A percentile compares a stretch with the other conserved stretches of the same genome.
Conservation (phyloP, 2,329 filamentous ascomycete species). For the Thermoascus crustaceus region DNA sequence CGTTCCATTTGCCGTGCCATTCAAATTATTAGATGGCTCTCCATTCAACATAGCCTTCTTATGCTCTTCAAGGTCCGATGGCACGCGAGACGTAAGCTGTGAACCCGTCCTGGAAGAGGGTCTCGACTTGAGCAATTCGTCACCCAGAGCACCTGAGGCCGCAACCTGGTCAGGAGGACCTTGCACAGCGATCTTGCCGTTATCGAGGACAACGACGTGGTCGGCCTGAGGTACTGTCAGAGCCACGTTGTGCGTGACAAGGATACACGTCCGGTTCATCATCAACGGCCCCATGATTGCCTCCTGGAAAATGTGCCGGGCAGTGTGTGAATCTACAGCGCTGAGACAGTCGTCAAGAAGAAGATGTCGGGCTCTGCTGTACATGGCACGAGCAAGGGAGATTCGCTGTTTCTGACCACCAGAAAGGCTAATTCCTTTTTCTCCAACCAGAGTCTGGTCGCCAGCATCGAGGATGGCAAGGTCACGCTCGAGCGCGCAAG, state of each 20-base stretch:
- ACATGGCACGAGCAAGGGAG: constrained; percentile 91
- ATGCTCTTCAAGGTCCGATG: constrained; percentile 63
- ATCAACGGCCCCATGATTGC: constrained; percentile 86
- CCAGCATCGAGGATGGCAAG: constrained; percentile 86
- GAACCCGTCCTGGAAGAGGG: constrained; percentile 64
- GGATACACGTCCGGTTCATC: constrained; percentile 78
- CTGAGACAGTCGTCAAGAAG: constrained; percentile 92
- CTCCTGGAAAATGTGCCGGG: constrained; percentile 95
- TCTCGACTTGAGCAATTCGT: constrained; percentile 70
- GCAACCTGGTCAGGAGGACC: constrained; percentile 73
- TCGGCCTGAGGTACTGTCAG: constrained; percentile 74
- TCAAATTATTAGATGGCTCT: constrained; percentile 42
- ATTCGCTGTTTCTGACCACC: constrained; percentile 97
- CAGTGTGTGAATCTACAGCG: constrained; percentile 93
- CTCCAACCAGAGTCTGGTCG: constrained; percentile 87
- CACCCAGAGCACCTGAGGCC: constrained; percentile 77
- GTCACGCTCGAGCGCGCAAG: constrained; percentile 85
- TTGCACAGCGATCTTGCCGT: constrained; percentile 69
- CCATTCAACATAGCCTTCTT: constrained; percentile 42
- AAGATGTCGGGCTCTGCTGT: constrained; percentile 85
- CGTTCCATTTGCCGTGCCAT: constrained; percentile 39
- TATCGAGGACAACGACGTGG: constrained; percentile 77
- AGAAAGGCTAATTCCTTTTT: constrained; percentile 94
- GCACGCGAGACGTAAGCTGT: constrained; percentile 65
- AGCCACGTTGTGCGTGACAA: constrained; percentile 93